Evolutionary conservation across 202 grass and related monocot species (phyloP).

Genomic region (Elaeis oleifera): DNA sequence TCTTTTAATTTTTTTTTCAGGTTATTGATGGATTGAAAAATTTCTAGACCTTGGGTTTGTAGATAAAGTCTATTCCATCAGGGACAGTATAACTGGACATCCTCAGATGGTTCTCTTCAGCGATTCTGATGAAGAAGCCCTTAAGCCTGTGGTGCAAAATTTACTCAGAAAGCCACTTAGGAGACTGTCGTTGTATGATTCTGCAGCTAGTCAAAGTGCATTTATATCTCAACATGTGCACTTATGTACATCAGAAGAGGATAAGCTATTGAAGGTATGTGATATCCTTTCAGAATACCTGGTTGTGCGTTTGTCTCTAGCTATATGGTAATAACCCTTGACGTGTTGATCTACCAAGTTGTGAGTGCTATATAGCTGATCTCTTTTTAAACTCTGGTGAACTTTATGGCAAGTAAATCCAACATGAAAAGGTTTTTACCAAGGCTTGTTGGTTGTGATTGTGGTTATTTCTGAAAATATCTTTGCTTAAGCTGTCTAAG

Average conservation of each 20-base stretch:
- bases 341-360: too few relatives aligned
- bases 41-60: constrained; percentile 30
- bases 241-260: constrained; percentile 28
- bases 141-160: constrained; percentile 25
- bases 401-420: too few relatives aligned
- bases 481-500: too few relatives aligned
- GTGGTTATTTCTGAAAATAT: too few relatives aligned
- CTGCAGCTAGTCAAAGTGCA: constrained; percentile 35
- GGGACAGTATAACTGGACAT: constrained; percentile 35
- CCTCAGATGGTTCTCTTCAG: constrained; percentile 60
- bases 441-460: too few relatives aligned
- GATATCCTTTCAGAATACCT: not conserved
- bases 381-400: too few relatives aligned
- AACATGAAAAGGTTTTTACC: too few relatives aligned
- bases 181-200: constrained; percentile 34
- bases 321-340: too few relatives aligned
- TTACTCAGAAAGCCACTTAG: constrained; percentile 39
- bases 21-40: constrained; percentile 63
- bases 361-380: too few relatives aligned
- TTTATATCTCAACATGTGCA: constrained; percentile 42
- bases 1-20: constrained; percentile 24
- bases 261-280: constrained; percentile 37
- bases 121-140: constrained; percentile 23
- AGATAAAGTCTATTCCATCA: constrained; percentile 47
- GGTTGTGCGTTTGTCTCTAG: constrained; percentile 3